Base-by-base conservation (phyloP, 2,329 filamentous ascomycete species). In the Xylariaceae sp. region DNA sequence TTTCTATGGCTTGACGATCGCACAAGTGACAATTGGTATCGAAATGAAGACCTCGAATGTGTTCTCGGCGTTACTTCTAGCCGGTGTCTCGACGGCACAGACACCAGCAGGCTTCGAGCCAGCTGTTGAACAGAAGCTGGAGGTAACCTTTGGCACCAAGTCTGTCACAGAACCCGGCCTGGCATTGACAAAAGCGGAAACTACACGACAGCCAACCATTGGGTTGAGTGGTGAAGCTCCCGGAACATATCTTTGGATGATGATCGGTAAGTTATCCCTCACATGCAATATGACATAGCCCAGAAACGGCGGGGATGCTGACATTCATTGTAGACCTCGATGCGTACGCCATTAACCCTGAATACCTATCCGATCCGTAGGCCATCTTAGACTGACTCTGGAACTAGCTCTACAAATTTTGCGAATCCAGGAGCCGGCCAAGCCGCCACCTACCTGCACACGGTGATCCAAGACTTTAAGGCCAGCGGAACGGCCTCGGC, bases 391-490 rank as follows among this genome's bases (percentile, higher is more conserved):
- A 41, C 59, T 61, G 48, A 64, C 50, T 32, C 14, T 29, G 7
- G 16, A 12, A 20, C 29, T 47, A 69, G 67, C 29, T 70, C 67
- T 1, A 68, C 68, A 44, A 70, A 70, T 55, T 67, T 69, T 52
- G 41, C 48, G 6, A 70, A 70, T 29, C 68, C 68, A 4, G 47
- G 29, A 1, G 59, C 60, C 9, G 68, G 68, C 3, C 63, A 67
- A 9, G 63, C 55, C 1, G 50, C 63, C 3, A 70, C 64, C 3
- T 70, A 70, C 46, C 63, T 70, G 2, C 68, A 70, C 54, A 70
- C 68, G 2, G 68, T 70, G 19, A 62, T 70, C 26, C 65, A 67
- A 5, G 68, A 70, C 61, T 70, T 70, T 57, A 68, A 67, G 48
- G 61, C 66, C 9, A 59, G 59, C 23, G 58, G 65, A 0, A 46